These are phyloP conservation scores for Leishmania martiniquensis DNA, from an alignment of 208 protist genomes.

Conservation along the genomic window DNA sequence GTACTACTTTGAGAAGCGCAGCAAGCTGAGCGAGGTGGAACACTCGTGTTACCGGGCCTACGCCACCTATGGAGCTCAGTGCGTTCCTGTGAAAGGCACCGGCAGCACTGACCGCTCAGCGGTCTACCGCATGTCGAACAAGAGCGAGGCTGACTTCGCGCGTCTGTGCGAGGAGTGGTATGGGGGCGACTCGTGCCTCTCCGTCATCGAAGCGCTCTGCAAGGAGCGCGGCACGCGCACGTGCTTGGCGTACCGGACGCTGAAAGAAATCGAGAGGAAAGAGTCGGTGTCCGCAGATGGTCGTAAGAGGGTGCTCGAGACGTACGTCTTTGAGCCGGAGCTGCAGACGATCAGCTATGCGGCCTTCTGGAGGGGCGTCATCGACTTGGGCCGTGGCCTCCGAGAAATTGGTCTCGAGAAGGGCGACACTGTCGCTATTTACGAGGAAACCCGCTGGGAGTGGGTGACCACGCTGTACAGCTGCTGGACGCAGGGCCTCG, in stretches of 20 bases:
- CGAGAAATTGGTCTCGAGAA: slow-evolving; percentile 56
- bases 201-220: slow-evolving; percentile 45
- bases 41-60: slow-evolving; percentile 50
- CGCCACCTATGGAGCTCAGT: slow-evolving; percentile 42
- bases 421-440: slow-evolving; percentile 61
- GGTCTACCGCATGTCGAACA: slow-evolving; percentile 74
- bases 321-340: slow-evolving; percentile 67
- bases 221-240: slow-evolving; percentile 46
- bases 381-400: slow-evolving; percentile 58
- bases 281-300: slow-evolving; percentile 41
- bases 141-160: slow-evolving; percentile 47
- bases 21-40: slow-evolving; percentile 45
- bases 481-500: slow-evolving; percentile 64
- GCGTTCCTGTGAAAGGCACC: slow-evolving; percentile 39
- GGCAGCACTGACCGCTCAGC: slow-evolving; percentile 43
- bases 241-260: slow-evolving; percentile 57
- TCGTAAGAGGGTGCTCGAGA: slow-evolving; percentile 53
- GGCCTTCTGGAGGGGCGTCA: slow-evolving; percentile 50
- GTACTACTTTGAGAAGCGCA: slow-evolving; percentile 48
- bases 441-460: slow-evolving; percentile 88
- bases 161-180: slow-evolving; percentile 48
- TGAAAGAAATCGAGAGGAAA: slow-evolving; percentile 46
- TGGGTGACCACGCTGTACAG: slow-evolving; percentile 74
- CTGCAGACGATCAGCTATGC: slow-evolving; percentile 60
- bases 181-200: slow-evolving; percentile 39